Percentiles rank a stretch among this genome's conserved stretches.
These are phyloP conservation scores for Boletus rex-veris DNA, from an alignment of 768 basidiomycete species.

Conservation along the genomic window DNA sequence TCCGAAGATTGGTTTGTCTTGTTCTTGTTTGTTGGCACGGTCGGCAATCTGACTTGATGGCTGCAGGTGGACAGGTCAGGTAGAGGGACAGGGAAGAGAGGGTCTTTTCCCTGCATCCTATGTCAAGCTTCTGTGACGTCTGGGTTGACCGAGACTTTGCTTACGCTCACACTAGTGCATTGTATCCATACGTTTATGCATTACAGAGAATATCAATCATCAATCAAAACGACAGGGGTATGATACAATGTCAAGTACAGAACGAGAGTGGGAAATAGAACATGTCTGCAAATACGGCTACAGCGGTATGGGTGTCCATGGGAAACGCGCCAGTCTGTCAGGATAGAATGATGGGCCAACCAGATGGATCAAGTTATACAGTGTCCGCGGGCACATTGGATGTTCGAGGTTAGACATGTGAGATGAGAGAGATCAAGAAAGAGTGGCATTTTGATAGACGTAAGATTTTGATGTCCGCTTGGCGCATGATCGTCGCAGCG, in stretches of 20 bases:
- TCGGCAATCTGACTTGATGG: slow-evolving; percentile 1
- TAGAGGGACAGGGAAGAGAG: slow-evolving; percentile 52
- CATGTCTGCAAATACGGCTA: slow-evolving; percentile 22
- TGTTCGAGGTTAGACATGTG: slow-evolving; percentile 28
- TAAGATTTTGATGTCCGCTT: slow-evolving; percentile 22
- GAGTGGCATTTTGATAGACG: slow-evolving; percentile 20
- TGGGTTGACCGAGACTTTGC: too few relatives aligned
- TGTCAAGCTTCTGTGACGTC: slow-evolving; percentile 51
- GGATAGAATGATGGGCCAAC: not conserved
- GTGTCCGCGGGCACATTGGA: slow-evolving; percentile 24
- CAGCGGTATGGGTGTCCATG: slow-evolving; percentile 24
- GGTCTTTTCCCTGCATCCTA: slow-evolving; percentile 70
- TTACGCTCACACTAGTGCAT: not conserved
- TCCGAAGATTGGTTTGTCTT: slow-evolving; percentile 71
- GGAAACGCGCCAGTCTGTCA: slow-evolving; percentile 18
- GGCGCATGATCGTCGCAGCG: slow-evolving; percentile 10
- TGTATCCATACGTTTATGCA: slow-evolving; percentile 6
- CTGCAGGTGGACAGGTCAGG: slow-evolving; percentile 65
- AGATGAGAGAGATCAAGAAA: slow-evolving; percentile 19
- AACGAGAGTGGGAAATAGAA: slow-evolving; percentile 33
- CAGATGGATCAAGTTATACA: slow-evolving; percentile 5
- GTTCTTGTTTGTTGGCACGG: not conserved
- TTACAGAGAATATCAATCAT: slow-evolving; percentile 14
- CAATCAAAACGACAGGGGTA: slow-evolving; percentile 25
- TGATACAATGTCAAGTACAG: slow-evolving; percentile 29